Evolutionary conservation across 2,329 filamentous ascomycete species (phyloP).

Genomic region (Trichoderma aggressivum): DNA sequence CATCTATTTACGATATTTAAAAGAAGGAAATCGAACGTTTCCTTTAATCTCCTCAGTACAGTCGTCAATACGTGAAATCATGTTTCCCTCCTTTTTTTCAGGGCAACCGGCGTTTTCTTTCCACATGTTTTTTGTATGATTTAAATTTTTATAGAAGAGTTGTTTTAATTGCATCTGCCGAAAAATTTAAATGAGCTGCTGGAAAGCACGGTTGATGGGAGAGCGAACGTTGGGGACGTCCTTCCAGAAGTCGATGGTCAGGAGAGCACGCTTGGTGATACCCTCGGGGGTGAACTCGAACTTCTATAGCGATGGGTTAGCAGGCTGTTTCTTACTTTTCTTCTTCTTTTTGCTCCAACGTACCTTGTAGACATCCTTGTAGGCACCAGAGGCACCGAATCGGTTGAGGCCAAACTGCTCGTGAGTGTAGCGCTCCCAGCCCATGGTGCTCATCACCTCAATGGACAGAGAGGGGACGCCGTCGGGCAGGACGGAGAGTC

Average conservation of each 20-base stretch:
- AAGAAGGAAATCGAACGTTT: slow-evolving; percentile 22
- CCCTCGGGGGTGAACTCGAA: slow-evolving; percentile 99
- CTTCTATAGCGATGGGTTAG: slow-evolving; percentile 62
- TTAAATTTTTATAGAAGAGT: neutral
- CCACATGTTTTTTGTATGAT: neutral
- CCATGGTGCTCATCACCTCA: slow-evolving; percentile 95
- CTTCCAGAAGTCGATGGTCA: slow-evolving; percentile 98
- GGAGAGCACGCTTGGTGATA: slow-evolving; percentile 87
- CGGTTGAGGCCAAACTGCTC: slow-evolving; percentile 99
- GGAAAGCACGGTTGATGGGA: slow-evolving; percentile 94
- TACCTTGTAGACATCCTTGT: slow-evolving; percentile 96
- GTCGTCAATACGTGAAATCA: slow-evolving; percentile 28
- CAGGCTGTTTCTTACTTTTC: neutral
- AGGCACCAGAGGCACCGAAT: slow-evolving; percentile 95
- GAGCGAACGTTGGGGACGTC: slow-evolving; percentile 84
- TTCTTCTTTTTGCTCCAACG: slow-evolving; percentile 30
- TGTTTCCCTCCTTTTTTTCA: slow-evolving; percentile 20
- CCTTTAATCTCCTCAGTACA: slow-evolving; percentile 27
- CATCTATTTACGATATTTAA: slow-evolving; percentile 1
- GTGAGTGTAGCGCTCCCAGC: slow-evolving; percentile 98
- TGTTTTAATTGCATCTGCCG: neutral
- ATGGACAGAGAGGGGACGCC: slow-evolving; percentile 90
- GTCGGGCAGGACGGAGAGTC: slow-evolving; percentile 86
- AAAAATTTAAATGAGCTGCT: slow-evolving; percentile 78
- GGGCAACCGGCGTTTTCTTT: slow-evolving; percentile 4